Conservation (phyloP, 148 eudicot species). For the Rhododendron mucronatum region DNA sequence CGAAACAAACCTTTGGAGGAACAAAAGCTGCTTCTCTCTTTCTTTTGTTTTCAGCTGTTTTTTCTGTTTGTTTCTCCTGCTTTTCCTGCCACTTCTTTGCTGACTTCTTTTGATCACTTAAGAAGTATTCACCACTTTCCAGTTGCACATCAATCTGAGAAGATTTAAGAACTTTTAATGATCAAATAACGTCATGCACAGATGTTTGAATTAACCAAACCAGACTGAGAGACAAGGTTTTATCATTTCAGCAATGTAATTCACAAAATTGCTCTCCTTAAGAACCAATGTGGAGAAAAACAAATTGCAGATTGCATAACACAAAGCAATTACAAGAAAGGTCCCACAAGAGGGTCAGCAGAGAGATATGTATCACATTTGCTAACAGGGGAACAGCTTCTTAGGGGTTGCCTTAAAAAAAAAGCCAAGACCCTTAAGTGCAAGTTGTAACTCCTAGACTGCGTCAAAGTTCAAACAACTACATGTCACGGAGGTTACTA, state of each 20-base stretch:
- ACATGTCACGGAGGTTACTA: not conserved
- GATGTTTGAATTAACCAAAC: not conserved
- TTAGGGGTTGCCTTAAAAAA: not conserved
- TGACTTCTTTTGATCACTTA: constrained; percentile 68
- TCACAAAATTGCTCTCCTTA: not conserved
- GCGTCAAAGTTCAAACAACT: not conserved
- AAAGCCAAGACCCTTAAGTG: not conserved
- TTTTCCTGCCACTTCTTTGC: constrained; percentile 84
- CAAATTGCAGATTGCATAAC: not conserved
- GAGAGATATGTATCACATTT: not conserved
- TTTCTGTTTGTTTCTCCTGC: constrained; percentile 75
- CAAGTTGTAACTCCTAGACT: not conserved
- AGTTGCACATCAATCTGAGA: constrained; percentile 70
- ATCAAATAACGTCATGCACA: not conserved
- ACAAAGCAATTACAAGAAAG: not conserved
- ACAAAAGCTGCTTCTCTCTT: constrained; percentile 69
- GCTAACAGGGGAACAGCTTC: not conserved
- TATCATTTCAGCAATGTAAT: not conserved
- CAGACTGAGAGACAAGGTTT: not conserved
- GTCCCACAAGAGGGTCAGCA: not conserved
- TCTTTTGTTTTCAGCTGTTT: constrained; percentile 70
- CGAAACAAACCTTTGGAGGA: constrained; percentile 68
- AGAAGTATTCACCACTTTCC: constrained; percentile 87
- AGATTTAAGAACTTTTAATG: not conserved
- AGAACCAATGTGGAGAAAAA: not conserved